A percentile compares a stretch with the other conserved stretches of the same genome.
These are phyloP conservation scores for Zymoseptoria brevis DNA, from an alignment of 2,329 filamentous ascomycete species.

Conservation along the genomic window DNA sequence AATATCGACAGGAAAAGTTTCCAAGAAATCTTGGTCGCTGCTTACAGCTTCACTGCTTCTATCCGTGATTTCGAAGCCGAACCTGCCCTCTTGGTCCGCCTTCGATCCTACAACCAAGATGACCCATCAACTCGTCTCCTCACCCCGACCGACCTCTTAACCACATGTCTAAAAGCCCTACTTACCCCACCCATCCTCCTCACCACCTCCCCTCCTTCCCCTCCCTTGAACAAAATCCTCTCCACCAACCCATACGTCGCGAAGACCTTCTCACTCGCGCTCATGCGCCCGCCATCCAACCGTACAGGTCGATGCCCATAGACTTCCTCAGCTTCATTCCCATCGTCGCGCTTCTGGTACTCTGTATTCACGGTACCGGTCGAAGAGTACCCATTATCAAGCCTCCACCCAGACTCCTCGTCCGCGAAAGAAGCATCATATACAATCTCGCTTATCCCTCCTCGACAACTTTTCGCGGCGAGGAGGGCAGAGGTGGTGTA, in stretches of 20 bases:
- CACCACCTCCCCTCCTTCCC: not conserved
- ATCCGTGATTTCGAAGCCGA: no score
- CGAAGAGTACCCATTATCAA: not conserved
- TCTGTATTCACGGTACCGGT: not conserved
- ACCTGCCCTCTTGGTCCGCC: no score
- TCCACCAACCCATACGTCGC: constrained; percentile 10
- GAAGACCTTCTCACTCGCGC: constrained; percentile 2
- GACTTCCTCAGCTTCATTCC: not conserved
- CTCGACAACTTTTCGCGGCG: not conserved
- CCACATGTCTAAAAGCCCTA: not conserved
- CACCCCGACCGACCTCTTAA: not conserved
- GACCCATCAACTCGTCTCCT: not conserved
- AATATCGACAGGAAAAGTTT: not conserved
- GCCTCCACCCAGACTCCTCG: not conserved
- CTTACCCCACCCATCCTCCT: not conserved
- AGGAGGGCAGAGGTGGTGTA: not conserved
- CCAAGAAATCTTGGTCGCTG: not conserved
- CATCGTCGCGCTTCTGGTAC: not conserved
- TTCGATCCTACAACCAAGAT: no score
- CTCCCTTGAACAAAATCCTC: constrained; percentile 2
- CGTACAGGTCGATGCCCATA: not conserved
- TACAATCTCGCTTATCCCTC: not conserved
- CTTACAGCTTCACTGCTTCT: not conserved
- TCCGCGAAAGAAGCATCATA: not conserved
- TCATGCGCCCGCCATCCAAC: no score